phyloP scores from a whole-genome alignment of 2,329 filamentous ascomycete species.

The Waltergamsia citrina region DNA sequence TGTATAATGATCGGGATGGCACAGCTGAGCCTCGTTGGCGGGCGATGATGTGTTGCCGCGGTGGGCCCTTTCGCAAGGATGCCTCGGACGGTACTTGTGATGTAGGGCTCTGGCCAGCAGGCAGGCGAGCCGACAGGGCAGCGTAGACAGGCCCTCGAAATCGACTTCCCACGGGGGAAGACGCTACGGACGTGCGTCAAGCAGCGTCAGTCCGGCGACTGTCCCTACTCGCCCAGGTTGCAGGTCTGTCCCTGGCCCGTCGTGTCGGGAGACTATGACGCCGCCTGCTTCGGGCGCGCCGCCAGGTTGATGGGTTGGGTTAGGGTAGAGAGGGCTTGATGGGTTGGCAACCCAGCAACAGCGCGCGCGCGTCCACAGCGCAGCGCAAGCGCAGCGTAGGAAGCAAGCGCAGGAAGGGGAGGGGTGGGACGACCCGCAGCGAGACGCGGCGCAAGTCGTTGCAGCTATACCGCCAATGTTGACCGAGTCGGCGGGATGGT shows the following conservation, averaged over 20 bases:
- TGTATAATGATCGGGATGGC: conserved; percentile 33
- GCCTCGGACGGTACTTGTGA: conserved; percentile 1
- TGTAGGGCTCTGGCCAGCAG: conserved; percentile 7
- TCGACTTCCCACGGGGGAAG: background rate
- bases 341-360: too few species aligned
- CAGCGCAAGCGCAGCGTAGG: conserved; percentile 2
- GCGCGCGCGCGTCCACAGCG: too few species aligned
- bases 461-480: conserved; percentile 1
- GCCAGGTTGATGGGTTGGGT: background rate
- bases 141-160: background rate
- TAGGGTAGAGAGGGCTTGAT: conserved; percentile 2
- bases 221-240: conserved; percentile 2
- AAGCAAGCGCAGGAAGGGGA: conserved; percentile 2
- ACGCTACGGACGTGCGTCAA: background rate
- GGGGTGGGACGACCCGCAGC: conserved; percentile 4
- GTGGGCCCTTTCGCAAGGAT: conserved; percentile 45
- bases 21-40: conserved; percentile 35
- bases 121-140: conserved; percentile 4
- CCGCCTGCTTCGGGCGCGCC: background rate
- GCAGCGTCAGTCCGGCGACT: background rate
- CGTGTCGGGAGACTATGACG: conserved; percentile 4
- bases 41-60: conserved; percentile 48
- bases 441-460: conserved; percentile 1
- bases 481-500: background rate
- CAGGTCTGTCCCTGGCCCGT: conserved; percentile 2